phyloP scores from a whole-genome alignment of 2,329 filamentous ascomycete genomes.

The Fusarium euwallaceae region DNA sequence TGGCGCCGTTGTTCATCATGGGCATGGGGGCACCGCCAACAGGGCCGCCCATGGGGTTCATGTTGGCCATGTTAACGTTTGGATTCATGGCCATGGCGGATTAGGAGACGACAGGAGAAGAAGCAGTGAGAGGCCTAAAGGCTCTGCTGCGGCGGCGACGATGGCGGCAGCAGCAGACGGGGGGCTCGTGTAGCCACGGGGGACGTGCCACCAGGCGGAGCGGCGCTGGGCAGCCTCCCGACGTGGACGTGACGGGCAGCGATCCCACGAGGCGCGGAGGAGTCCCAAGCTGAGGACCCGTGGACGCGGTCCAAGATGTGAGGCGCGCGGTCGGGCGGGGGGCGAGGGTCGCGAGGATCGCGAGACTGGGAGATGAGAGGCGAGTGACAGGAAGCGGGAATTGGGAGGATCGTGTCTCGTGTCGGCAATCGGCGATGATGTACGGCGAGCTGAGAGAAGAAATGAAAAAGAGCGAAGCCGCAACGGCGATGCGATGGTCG shows the following conservation, averaged over 20 bases:
- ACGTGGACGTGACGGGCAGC: conserved; percentile 51
- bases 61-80: conserved; percentile 75
- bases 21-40: conserved; percentile 72
- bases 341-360: conserved; percentile 43
- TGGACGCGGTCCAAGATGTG: conserved; percentile 47
- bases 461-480: conserved; percentile 22
- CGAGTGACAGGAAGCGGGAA: conserved; percentile 34
- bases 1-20: conserved; percentile 74
- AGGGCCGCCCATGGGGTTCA: conserved; percentile 77
- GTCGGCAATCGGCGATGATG: conserved; percentile 35
- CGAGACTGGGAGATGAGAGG: conserved; percentile 41
- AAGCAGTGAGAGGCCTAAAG: conserved; percentile 38
- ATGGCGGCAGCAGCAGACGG: conserved; percentile 37
- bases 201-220: conserved; percentile 51
- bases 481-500: conserved; percentile 39
- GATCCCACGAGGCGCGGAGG: conserved; percentile 42
- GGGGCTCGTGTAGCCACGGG: conserved; percentile 50
- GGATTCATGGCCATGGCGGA: conserved; percentile 65
- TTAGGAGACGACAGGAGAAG: conserved; percentile 36
- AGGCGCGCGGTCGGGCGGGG: conserved; percentile 40
- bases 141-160: conserved; percentile 41
- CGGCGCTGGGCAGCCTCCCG: conserved; percentile 50
- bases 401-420: conserved; percentile 39
- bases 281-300: conserved; percentile 23
- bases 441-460: conserved; percentile 22